A percentile compares a stretch with the other conserved stretches of the same genome.
phyloP scores from a whole-genome alignment of 257 asterid species.

The Voacanga thouarsii region DNA sequence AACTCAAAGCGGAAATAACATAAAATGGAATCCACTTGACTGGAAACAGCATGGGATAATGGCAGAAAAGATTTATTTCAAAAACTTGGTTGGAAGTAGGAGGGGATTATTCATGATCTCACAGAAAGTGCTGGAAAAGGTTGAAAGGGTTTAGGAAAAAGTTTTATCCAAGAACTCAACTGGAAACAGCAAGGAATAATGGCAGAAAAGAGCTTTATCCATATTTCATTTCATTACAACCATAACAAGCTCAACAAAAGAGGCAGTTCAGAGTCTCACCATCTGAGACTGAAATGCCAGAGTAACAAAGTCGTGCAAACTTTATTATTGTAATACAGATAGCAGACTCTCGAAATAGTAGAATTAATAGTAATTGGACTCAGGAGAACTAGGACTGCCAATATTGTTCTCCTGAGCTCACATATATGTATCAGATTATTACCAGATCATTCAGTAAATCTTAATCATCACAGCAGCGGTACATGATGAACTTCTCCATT shows the following conservation, averaged over 20 bases:
- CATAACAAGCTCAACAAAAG: background rate
- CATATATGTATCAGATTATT: background rate
- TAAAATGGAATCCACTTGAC: no score
- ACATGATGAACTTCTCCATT: conserved; percentile 84
- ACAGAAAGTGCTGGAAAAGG: background rate
- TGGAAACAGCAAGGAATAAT: background rate
- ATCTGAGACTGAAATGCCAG: background rate
- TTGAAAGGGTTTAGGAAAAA: no score
- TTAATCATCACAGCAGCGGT: conserved; percentile 79
- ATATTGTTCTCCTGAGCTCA: background rate
- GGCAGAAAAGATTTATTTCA: no score
- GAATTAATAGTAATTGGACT: background rate
- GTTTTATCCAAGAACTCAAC: background rate
- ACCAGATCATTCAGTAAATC: background rate
- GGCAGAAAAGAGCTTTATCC: background rate
- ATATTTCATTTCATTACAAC: background rate
- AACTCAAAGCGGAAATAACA: no score
- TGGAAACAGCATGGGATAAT: no score
- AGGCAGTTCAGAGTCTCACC: background rate
- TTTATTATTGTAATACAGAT: background rate
- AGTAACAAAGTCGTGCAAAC: background rate
- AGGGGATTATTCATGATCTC: no score
- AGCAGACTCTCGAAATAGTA: background rate
- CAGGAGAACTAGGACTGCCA: background rate
- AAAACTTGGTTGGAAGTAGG: no score